Percentiles rank a stretch among this genome's conserved stretches.
Evolutionary conservation across 192 early-diverging fungal species (phyloP).

Genomic region (Coemansia sp.): DNA sequence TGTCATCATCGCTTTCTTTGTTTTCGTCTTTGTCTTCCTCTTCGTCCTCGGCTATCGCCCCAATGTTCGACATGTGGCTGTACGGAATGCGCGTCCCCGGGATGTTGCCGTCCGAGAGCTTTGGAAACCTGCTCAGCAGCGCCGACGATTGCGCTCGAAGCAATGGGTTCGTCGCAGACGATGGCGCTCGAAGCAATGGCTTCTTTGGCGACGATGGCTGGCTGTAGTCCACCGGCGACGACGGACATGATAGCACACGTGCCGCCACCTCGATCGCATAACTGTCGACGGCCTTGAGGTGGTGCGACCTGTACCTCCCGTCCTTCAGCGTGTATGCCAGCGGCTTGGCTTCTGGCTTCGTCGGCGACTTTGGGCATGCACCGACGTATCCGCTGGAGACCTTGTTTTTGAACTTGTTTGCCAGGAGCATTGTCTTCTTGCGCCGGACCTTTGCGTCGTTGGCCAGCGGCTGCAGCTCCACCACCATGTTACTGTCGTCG

Average conservation of each 20-base stretch:
- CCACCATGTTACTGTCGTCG: neutral
- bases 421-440: constrained; percentile 15
- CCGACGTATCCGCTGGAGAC: constrained; percentile 35
- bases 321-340: constrained; percentile 46
- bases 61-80: neutral
- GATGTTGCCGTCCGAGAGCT: constrained; percentile 2
- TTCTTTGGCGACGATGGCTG: neutral
- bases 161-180: neutral
- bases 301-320: constrained; percentile 37
- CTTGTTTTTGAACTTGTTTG: constrained; percentile 38
- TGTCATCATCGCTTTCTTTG: neutral
- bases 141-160: neutral
- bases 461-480: neutral
- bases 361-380: constrained; percentile 17
- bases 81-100: constrained; percentile 3
- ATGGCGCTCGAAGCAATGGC: neutral
- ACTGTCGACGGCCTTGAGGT: constrained; percentile 5
- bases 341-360: constrained; percentile 8
- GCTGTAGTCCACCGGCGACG: neutral
- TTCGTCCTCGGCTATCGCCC: neutral
- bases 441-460: neutral
- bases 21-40: no score
- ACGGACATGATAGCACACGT: neutral
- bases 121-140: neutral
- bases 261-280: constrained; percentile 8